Percentiles rank a stretch among this genome's conserved stretches.
Evolutionary conservation across 306 rosid genomes (phyloP).

Genomic region (Quercus engelmannii): DNA sequence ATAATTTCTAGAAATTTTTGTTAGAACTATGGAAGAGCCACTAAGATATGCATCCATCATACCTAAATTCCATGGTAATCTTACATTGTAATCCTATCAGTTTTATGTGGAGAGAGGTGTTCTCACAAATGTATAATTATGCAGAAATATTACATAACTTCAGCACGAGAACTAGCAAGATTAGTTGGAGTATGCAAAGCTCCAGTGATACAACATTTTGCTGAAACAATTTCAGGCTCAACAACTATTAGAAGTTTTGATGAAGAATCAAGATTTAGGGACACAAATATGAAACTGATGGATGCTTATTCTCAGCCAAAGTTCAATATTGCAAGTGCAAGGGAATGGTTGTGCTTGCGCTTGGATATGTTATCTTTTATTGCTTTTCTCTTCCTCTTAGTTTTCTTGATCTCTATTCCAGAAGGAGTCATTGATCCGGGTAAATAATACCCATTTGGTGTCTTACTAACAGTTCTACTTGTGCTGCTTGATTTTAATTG

Average conservation of each 20-base stretch:
- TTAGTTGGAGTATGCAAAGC: conserved; percentile 70
- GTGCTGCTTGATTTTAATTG: not conserved
- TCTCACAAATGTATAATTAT: conserved; percentile 4
- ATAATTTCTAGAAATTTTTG: no score
- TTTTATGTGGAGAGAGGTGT: not conserved
- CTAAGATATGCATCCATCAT: not conserved
- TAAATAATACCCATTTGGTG: conserved; percentile 7
- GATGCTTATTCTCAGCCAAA: conserved; percentile 58
- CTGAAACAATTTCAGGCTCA: conserved; percentile 73
- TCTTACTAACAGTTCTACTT: not conserved
- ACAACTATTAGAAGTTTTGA: conserved; percentile 64
- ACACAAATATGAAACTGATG: conserved; percentile 51
- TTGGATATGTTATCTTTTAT: conserved; percentile 55
- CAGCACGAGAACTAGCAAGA: conserved; percentile 60
- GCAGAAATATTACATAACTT: conserved; percentile 42
- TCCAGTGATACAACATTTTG: conserved; percentile 67
- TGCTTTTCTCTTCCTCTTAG: conserved; percentile 51
- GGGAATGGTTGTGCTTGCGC: conserved; percentile 64
- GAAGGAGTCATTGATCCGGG: conserved; percentile 59
- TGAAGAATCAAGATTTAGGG: conserved; percentile 53
- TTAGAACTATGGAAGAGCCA: no score
- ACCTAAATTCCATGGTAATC: not conserved
- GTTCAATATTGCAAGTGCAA: conserved; percentile 50
- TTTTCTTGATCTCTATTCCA: conserved; percentile 62
- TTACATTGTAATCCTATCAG: not conserved